Evolutionary conservation across 1,284 basidiomycete species (phyloP).

Genomic region (Leccinum pachyderme): DNA sequence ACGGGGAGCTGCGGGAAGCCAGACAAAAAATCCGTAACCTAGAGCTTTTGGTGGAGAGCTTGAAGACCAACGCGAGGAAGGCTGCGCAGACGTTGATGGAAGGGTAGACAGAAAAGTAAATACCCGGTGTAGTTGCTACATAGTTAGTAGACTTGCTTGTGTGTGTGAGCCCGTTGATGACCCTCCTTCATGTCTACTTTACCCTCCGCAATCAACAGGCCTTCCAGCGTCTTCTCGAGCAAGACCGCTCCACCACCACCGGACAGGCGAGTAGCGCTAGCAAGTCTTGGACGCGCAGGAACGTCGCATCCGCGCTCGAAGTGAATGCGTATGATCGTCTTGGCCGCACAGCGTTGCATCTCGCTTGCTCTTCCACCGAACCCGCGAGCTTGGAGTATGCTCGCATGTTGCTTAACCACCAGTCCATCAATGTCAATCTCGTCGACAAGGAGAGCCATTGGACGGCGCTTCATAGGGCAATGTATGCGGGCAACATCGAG

Average conservation of each 20-base stretch:
- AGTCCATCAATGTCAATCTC: conserved; percentile 79
- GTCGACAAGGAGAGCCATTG: conserved; percentile 85
- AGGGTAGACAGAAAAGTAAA: conserved; percentile 30
- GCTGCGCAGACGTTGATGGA: conserved; percentile 56
- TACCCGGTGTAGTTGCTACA: too few species aligned
- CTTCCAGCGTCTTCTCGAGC: conserved; percentile 78
- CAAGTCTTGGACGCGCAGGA: conserved; percentile 63
- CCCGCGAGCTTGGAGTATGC: conserved; percentile 77
- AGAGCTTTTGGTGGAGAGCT: conserved; percentile 78
- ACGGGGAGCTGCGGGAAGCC: conserved; percentile 68
- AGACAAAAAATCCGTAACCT: conserved; percentile 76
- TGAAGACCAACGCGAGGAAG: conserved; percentile 71
- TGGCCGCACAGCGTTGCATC: conserved; percentile 83
- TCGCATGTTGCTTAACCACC: conserved; percentile 76
- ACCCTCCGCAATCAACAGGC: conserved; percentile 74
- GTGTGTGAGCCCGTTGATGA: conserved; percentile 38
- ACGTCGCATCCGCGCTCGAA: conserved; percentile 46
- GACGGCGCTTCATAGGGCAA: conserved; percentile 89
- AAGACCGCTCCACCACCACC: conserved; percentile 31
- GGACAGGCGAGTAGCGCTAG: conserved; percentile 45
- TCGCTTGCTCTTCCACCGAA: conserved; percentile 64
- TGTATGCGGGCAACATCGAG: conserved; percentile 85
- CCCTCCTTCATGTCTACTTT: conserved; percentile 80
- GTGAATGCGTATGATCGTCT: conserved; percentile 74
- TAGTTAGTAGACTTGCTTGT: too few species aligned